These are phyloP conservation scores for Heliosperma pusillum DNA, from an alignment of 148 eudicot species.

Conservation along the genomic window DNA sequence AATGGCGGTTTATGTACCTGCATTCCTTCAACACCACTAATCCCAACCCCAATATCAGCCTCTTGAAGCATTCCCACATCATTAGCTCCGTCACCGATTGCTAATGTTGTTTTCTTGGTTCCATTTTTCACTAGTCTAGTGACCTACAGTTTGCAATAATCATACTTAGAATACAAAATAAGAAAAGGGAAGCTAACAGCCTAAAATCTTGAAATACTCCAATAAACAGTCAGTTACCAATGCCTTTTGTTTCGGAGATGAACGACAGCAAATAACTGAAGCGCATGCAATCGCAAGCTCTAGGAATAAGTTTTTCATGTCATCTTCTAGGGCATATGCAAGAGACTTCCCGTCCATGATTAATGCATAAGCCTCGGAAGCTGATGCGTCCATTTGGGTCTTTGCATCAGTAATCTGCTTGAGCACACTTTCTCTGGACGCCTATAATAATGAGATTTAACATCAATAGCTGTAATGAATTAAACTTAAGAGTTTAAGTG, in stretches of 20 bases:
- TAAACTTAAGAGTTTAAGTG: not conserved
- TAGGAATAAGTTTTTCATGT: conserved; percentile 53
- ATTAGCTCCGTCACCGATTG: conserved; percentile 93
- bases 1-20: conserved; percentile 44
- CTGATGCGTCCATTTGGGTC: conserved; percentile 39
- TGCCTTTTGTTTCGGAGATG: conserved; percentile 97
- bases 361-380: conserved; percentile 71
- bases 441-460: conserved; percentile 35
- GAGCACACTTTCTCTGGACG: conserved; percentile 61
- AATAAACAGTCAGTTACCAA: conserved; percentile 35
- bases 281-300: conserved; percentile 81
- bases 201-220: not conserved
- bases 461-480: not conserved
- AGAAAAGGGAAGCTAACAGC: not conserved
- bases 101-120: conserved; percentile 66
- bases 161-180: conserved; percentile 14
- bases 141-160: conserved; percentile 37
- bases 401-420: conserved; percentile 65
- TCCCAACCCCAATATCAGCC: conserved; percentile 87
- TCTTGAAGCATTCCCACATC: conserved; percentile 99
- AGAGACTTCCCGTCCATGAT: conserved; percentile 95
- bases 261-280: conserved; percentile 95
- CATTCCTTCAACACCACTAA: conserved; percentile 96
- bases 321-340: conserved; percentile 71
- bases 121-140: conserved; percentile 77